Percentiles rank a stretch among this genome's conserved stretches.
These are phyloP conservation scores for Brassica nigra DNA, from an alignment of 345 rosid genomes.

Conservation along the genomic window DNA sequence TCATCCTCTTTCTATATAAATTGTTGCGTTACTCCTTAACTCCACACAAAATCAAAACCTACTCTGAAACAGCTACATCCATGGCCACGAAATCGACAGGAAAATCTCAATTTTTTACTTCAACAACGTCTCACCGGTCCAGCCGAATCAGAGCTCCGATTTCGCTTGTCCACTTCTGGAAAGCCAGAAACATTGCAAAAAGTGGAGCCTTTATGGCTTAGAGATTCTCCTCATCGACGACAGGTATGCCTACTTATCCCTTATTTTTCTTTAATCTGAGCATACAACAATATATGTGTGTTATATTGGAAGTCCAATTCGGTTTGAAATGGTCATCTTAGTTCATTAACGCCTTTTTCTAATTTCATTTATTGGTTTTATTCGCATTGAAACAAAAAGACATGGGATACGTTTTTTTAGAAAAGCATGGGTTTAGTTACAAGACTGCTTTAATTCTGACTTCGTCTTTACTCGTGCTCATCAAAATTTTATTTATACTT, in stretches of 20 bases:
- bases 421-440: conserved; percentile 58
- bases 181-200: not conserved
- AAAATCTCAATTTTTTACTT: not conserved
- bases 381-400: conserved; percentile 14
- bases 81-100: not conserved
- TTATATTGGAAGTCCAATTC: not conserved
- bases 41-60: not conserved
- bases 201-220: not conserved
- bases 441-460: conserved; percentile 60
- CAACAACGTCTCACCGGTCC: not conserved
- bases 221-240: not conserved
- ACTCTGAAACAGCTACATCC: not conserved
- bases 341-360: not conserved
- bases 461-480: conserved; percentile 56
- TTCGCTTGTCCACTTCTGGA: not conserved
- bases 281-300: not conserved
- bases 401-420: conserved; percentile 39
- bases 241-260: not conserved
- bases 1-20: not conserved
- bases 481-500: conserved; percentile 51
- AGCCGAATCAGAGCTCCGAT: not conserved
- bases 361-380: not conserved
- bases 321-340: not conserved
- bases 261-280: not conserved
- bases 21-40: not conserved